These are phyloP conservation scores for Thymus quinquecostatus DNA, from an alignment of 257 asterid genomes.

Conservation along the genomic window DNA sequence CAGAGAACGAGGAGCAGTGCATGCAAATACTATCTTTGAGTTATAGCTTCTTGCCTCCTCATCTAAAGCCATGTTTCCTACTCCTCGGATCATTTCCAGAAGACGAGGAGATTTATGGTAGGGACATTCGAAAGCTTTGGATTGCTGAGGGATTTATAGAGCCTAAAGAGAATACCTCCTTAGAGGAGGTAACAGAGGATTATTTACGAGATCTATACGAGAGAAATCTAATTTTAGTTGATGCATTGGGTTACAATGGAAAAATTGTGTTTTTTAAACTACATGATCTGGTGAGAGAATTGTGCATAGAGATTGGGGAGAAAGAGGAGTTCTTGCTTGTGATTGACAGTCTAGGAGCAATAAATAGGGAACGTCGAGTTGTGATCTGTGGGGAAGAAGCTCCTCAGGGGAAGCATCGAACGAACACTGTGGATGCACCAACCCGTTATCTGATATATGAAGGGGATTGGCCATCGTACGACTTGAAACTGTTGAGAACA, in stretches of 20 bases:
- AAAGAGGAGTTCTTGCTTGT: background rate
- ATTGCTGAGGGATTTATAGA: background rate
- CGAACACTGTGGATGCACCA: background rate
- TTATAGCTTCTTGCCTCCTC: background rate
- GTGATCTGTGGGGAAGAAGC: background rate
- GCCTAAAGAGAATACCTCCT: background rate
- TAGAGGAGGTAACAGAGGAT: background rate
- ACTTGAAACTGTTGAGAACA: background rate
- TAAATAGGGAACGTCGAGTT: background rate
- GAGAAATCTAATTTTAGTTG: background rate
- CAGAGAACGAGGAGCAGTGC: background rate
- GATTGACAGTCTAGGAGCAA: background rate
- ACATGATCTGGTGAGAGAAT: background rate
- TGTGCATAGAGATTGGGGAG: background rate
- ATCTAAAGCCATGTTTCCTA: constrained; percentile 8
- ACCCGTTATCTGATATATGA: background rate
- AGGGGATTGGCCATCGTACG: background rate
- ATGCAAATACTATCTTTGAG: background rate
- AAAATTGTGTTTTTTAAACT: background rate
- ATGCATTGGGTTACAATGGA: background rate
- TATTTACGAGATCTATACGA: background rate
- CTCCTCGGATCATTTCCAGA: background rate
- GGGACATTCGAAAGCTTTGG: background rate
- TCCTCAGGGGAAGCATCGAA: background rate
- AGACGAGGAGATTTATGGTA: background rate